These are phyloP conservation scores for Geum urbanum DNA, from an alignment of 306 rosid genomes.

Conservation along the genomic window DNA sequence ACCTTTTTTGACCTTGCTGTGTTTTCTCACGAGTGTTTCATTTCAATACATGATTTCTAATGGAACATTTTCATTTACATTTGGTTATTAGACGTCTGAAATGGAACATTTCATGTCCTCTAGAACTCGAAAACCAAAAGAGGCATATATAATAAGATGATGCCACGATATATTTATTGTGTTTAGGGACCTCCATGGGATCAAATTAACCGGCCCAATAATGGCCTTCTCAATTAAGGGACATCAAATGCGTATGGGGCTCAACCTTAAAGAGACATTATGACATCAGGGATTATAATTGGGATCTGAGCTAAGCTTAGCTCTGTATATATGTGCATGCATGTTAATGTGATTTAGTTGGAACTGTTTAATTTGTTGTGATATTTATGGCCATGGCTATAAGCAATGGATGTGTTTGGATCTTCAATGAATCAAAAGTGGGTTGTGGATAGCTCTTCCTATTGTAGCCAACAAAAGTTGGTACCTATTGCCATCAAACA, in stretches of 20 bases:
- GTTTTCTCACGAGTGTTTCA: background rate
- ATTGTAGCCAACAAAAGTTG: background rate
- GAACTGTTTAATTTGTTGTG: background rate
- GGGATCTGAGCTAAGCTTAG: background rate
- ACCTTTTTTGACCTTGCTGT: background rate
- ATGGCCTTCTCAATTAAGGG: background rate
- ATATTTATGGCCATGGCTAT: background rate
- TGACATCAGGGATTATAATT: background rate
- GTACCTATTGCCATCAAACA: slow-evolving; percentile 13
- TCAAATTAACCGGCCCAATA: no score
- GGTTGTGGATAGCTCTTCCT: background rate
- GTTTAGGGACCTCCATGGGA: background rate
- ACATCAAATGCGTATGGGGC: background rate
- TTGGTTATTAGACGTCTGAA: no score
- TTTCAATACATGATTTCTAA: background rate
- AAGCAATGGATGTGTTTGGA: background rate
- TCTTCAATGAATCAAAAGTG: background rate
- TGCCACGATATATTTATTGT: background rate
- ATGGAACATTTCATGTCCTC: no score
- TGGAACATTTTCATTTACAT: no score
- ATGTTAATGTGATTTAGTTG: background rate
- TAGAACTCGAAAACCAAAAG: background rate
- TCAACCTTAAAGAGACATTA: background rate
- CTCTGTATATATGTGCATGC: background rate
- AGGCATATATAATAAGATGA: background rate